Base-by-base conservation (phyloP, 2,329 filamentous ascomycete genomes). In the Stemphylium beticola region DNA sequence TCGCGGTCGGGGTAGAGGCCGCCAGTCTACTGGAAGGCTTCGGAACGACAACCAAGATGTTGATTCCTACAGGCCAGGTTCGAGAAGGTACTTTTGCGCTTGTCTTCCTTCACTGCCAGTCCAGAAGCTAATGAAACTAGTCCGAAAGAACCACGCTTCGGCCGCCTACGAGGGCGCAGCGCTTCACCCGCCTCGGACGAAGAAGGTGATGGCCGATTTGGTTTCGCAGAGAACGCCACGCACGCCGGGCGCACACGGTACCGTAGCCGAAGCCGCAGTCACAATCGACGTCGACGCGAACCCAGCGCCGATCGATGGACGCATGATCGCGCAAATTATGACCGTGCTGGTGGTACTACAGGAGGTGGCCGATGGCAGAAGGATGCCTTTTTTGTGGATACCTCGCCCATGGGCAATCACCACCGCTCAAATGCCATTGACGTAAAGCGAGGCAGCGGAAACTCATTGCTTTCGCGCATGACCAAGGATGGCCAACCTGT, bases 151-250 rank as follows among this genome's bases (percentile, higher is more conserved):
- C 62, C 71, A 31, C 66, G 67, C n/a, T 70, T 74, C 31, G 82
- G 82, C 32, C 78, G 82, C 42, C 77, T 85, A 41, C 81, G 85
- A 40, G 78, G 84, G 64, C 82, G 85, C 58, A 87, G 84, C 68
- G 85, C 85, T 15, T 87, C 85, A 6, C 85, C 85, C 24, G 64
- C 62, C 22, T 73, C 77, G 15, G 69, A 75, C 43, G 73, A 78
- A 41, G 78, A 80, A 33, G 81, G 77, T 11, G 77, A 81, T 49
- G 79, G 82, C 15, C 74, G 78, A 4, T 78, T 73, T 33, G 80
- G 80, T 6, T 82, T 82, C 60, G 71, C 68, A n/a, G 79, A 83
- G 81, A 56, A 71, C 33, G 64, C 57, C 45, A 78, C 81, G 14
- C 75, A 83, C 41, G 78, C 61, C 56, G 77, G 68, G 50, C 76